phyloP scores from a whole-genome alignment of 1,284 basidiomycete species.

The Cerrena zonata region DNA sequence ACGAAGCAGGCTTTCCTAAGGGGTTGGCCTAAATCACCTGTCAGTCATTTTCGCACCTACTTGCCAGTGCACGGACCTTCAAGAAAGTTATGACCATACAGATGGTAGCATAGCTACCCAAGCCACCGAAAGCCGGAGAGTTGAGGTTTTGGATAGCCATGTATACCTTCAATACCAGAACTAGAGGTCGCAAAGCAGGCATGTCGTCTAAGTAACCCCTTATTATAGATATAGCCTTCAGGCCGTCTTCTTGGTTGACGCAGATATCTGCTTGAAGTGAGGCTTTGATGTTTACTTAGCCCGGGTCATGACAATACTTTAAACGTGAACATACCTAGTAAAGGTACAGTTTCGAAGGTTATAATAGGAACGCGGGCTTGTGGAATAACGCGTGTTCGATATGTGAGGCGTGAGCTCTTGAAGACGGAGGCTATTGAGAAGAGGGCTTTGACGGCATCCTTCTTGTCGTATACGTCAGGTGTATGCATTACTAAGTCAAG shows the following conservation, averaged over 20 bases:
- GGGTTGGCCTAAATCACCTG: conserved; percentile 35
- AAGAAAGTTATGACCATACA: conserved; percentile 72
- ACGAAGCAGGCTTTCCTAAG: conserved; percentile 26
- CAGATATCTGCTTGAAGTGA: conserved; percentile 64
- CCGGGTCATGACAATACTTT: no score
- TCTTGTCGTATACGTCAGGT: conserved; percentile 14
- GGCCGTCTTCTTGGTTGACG: conserved; percentile 62
- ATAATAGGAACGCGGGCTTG: conserved; percentile 56
- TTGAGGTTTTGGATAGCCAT: conserved; percentile 63
- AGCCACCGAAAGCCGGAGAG: conserved; percentile 65
- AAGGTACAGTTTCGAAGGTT: conserved; percentile 47
- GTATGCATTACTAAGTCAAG: conserved; percentile 32
- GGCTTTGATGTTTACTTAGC: no score
- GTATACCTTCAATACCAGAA: conserved; percentile 69
- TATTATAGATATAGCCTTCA: conserved; percentile 54
- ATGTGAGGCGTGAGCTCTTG: conserved; percentile 22
- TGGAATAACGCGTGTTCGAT: conserved; percentile 44
- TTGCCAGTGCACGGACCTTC: conserved; percentile 42
- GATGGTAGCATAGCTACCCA: conserved; percentile 73
- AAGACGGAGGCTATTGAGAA: conserved; percentile 25
- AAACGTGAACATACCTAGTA: conserved; percentile 23
- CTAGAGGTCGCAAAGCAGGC: conserved; percentile 61
- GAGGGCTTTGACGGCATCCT: conserved; percentile 20
- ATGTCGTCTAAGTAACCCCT: conserved; percentile 51
- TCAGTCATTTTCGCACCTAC: neutral